These are phyloP conservation scores for Begonia masoniana DNA, from an alignment of 306 rosid species.

Conservation along the genomic window DNA sequence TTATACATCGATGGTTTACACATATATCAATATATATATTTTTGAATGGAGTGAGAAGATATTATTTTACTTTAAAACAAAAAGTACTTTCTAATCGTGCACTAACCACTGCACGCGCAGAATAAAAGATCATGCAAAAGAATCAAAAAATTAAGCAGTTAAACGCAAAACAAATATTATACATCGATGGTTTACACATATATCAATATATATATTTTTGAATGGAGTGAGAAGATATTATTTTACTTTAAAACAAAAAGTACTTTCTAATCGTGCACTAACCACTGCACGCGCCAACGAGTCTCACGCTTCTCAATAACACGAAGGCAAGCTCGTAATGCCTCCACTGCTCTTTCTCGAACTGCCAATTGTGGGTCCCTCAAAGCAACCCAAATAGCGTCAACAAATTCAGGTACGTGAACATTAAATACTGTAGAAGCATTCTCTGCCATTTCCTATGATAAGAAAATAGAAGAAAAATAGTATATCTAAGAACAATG, in stretches of 20 bases:
- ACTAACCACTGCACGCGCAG: conserved; percentile 98
- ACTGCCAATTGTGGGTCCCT: conserved; percentile 84
- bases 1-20: no score
- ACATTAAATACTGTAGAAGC: conserved; percentile 97
- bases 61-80: no score
- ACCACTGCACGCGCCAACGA: conserved; percentile 99
- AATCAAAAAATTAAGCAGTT: no score
- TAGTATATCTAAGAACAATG: not conserved
- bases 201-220: no score
- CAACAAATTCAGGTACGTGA: conserved; percentile 95
- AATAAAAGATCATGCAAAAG: no score
- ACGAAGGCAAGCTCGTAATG: conserved; percentile 92
- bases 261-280: conserved; percentile 15
- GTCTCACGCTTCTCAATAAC: conserved; percentile 96
- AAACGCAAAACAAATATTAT: no score
- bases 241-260: no score
- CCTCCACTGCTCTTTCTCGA: conserved; percentile 97
- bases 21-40: no score
- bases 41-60: no score
- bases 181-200: no score
- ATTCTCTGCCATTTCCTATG: conserved; percentile 98
- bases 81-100: conserved; percentile 1
- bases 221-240: no score
- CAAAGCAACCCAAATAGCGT: conserved; percentile 95
- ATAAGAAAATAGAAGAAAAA: not conserved